These are phyloP conservation scores for Stemphylium beticola DNA, from an alignment of 2,329 filamentous ascomycete genomes.

Conservation along the genomic window DNA sequence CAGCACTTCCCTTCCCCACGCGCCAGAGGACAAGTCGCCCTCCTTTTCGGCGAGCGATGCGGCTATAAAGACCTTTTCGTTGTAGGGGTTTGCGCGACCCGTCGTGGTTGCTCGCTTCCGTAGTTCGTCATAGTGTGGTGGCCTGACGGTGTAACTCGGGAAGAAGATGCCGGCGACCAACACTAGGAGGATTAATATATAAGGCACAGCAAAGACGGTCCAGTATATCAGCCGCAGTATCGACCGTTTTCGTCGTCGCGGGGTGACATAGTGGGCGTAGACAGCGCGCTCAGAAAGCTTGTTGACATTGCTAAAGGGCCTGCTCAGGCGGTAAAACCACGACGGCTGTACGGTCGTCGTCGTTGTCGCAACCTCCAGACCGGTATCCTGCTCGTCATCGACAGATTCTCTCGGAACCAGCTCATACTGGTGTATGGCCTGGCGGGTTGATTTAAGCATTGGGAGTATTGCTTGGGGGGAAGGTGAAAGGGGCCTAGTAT, in stretches of 20 bases:
- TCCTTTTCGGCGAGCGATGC: constrained; percentile 71
- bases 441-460: constrained; percentile 28
- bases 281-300: constrained; percentile 37
- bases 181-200: constrained; percentile 45
- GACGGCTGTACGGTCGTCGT: constrained; percentile 21
- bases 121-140: constrained; percentile 58
- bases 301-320: constrained; percentile 29
- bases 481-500: constrained; percentile 13
- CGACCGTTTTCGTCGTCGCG: constrained; percentile 41
- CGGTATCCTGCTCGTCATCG: constrained; percentile 29
- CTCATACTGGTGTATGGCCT: constrained; percentile 40
- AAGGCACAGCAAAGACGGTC: constrained; percentile 40
- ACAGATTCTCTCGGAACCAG: constrained; percentile 39
- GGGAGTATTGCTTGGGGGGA: constrained; percentile 4
- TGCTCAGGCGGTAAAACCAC: constrained; percentile 33
- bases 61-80: constrained; percentile 76
- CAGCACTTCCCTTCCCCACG: constrained; percentile 68
- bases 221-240: constrained; percentile 41
- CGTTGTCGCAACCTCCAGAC: constrained; percentile 18
- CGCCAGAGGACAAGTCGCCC: constrained; percentile 65
- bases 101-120: constrained; percentile 42
- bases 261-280: constrained; percentile 43
- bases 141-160: constrained; percentile 63
- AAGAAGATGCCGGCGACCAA: constrained; percentile 57
- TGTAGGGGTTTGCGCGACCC: constrained; percentile 58